Percentiles rank a stretch among this genome's conserved stretches.
phyloP scores from a whole-genome alignment of 129 eudicot species.

The Smallanthus sonchifolius region DNA sequence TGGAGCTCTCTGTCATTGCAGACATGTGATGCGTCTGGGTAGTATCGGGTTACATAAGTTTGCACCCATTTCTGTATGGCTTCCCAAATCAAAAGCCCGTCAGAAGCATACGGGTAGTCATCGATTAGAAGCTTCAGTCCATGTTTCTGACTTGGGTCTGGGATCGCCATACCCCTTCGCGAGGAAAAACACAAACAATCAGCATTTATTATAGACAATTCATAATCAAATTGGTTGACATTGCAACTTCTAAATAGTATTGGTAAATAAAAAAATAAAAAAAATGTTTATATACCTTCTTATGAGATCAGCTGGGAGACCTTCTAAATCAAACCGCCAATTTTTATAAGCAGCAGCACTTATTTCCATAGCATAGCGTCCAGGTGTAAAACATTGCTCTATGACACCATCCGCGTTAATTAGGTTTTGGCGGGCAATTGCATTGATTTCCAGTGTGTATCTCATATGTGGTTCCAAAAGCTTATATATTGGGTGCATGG shows the following conservation, averaged over 20 bases:
- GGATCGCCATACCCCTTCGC: constrained; percentile 83
- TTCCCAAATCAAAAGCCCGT: constrained; percentile 86
- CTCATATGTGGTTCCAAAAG: constrained; percentile 97
- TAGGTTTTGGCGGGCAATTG: constrained; percentile 71
- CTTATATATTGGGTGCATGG: constrained; percentile 86
- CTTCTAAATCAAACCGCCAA: constrained; percentile 86
- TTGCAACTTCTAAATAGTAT: not conserved
- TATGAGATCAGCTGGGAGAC: constrained; percentile 86
- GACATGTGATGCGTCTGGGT: constrained; percentile 49
- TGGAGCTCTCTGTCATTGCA: constrained; percentile 80
- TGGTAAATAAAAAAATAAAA: not conserved
- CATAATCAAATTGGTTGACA: not conserved
- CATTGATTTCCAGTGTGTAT: constrained; percentile 84
- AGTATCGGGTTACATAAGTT: constrained; percentile 67
- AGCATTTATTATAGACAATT: not conserved
- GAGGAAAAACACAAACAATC: not conserved
- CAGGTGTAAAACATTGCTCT: constrained; percentile 85
- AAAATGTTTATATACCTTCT: constrained; percentile 45
- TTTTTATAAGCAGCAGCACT: constrained; percentile 78
- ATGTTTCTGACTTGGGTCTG: constrained; percentile 72
- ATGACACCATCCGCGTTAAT: constrained; percentile 79
- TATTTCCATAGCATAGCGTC: constrained; percentile 86
- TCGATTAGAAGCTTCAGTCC: constrained; percentile 66
- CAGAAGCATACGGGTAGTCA: constrained; percentile 92
- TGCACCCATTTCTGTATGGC: constrained; percentile 77